Base-by-base conservation (phyloP, 305 asterid genomes). In the Fraxinus ornus region DNA sequence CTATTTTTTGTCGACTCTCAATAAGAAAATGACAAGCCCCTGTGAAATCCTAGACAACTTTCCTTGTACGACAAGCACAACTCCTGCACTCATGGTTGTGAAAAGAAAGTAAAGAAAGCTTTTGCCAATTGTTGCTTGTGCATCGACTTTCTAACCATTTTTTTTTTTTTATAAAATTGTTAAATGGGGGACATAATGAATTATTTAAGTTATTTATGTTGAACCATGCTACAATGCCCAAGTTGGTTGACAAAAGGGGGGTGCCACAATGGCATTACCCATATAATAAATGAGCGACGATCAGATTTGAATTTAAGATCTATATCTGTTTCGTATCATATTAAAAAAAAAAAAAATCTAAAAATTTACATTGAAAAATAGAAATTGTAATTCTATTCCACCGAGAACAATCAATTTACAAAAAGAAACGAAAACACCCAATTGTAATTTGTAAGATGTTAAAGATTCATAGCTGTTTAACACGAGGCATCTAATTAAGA, bases 41-140 rank as follows among this genome's bases (percentile, higher is more conserved):
- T n/a, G 17, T 13, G 5, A 47, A 47, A 47, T 0, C n/a, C 7
- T 15, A 3, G 13, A 47, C n/a, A 47, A 0, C 19, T 47, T 47
- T 47, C 5, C 57, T n/a, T 13, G 0, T 3, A 13, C 57, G n/a
- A 15, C 57, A 13, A 47, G 57, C 57, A 13, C 57, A 47, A 47
- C 57, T 47, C 21, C 57, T 15, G 1, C 57, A 93, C 97, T 64
- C 88, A 84, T 85, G 98, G 97, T 4, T 91, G 98, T 84, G 90
- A 90, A 85, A 93, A 80, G 86, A 94, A 93, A 82, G 76, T 93
- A 83, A 90, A 90, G 87, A 92, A 90, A 60, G 92, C 94, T 79
- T 86, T 94, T 33, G 87, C 94, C 79, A 87, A 90, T 90, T 47
- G n/a, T 24, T 24, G 32, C 57, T 13, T 47, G n/a, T 15, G 2